Conservation (phyloP, 1,284 basidiomycete genomes). For the Rhodotorula sp. region DNA sequence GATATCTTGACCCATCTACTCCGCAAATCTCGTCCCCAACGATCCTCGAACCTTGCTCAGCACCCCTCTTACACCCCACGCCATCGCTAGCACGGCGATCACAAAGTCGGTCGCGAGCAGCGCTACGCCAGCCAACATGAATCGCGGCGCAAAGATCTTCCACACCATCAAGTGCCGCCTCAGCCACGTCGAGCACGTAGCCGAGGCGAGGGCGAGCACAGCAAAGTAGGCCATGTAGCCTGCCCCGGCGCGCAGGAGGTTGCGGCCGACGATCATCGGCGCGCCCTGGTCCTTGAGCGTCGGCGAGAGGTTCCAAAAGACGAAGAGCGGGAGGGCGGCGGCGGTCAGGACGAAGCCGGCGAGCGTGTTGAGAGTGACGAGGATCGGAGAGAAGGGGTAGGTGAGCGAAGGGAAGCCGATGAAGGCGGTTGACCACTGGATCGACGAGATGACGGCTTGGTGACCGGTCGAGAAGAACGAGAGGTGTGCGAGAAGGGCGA, state of each 20-base stretch:
- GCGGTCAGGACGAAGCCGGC: constrained; percentile 65
- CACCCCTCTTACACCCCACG: constrained; percentile 25
- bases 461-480: constrained; percentile 88
- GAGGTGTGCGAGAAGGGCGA: constrained; percentile 72
- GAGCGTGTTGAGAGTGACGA: constrained; percentile 79
- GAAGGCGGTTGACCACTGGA: constrained; percentile 97
- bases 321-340: constrained; percentile 68
- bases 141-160: constrained; percentile 96
- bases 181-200: constrained; percentile 71
- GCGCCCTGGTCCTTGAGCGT: constrained; percentile 40
- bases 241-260: constrained; percentile 58
- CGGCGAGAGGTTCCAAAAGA: constrained; percentile 83
- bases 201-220: constrained; percentile 65
- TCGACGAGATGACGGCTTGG: constrained; percentile 79
- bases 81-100: constrained; percentile 22
- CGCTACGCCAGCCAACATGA: constrained; percentile 53
- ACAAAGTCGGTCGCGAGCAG: constrained; percentile 27
- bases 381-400: constrained; percentile 72
- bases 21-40: constrained; percentile 29
- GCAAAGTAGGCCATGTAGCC: constrained; percentile 70
- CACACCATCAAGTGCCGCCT: constrained; percentile 95
- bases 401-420: constrained; percentile 65
- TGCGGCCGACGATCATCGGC: constrained; percentile 46
- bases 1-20: constrained; percentile 9
- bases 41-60: constrained; percentile 21